Evolutionary conservation across 345 rosid genomes (phyloP).

Genomic region (Hibiscus syriacus): DNA sequence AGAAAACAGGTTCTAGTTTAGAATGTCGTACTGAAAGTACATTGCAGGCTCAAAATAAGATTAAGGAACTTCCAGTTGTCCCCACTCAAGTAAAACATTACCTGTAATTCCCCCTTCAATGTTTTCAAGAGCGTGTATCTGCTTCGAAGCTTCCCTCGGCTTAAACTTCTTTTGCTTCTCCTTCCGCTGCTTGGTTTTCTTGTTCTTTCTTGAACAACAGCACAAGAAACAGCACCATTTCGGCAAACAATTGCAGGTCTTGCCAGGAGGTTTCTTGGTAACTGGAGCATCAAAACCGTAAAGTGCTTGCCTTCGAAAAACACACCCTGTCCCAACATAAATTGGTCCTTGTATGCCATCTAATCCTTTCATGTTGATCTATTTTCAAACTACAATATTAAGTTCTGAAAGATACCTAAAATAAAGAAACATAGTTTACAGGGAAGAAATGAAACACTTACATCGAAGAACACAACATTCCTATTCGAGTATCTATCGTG

Average conservation of each 20-base stretch:
- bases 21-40: background rate
- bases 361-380: slow-evolving; percentile 96
- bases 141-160: slow-evolving; percentile 70
- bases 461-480: slow-evolving; percentile 93
- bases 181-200: slow-evolving; percentile 44
- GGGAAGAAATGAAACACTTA: slow-evolving; percentile 29
- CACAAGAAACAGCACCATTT: slow-evolving; percentile 79
- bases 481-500: slow-evolving; percentile 94
- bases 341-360: slow-evolving; percentile 98
- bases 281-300: slow-evolving; percentile 86
- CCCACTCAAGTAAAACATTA: slow-evolving; percentile 7
- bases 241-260: slow-evolving; percentile 94
- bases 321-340: slow-evolving; percentile 95
- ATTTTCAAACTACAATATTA: slow-evolving; percentile 19
- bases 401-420: background rate
- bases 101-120: slow-evolving; percentile 68
- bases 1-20: background rate
- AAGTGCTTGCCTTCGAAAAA: slow-evolving; percentile 88
- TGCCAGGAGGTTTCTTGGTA: slow-evolving; percentile 79
- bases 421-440: background rate
- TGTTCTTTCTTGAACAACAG: slow-evolving; percentile 69
- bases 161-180: slow-evolving; percentile 57
- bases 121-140: slow-evolving; percentile 84
- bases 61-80: background rate
- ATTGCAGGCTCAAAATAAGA: background rate